Percentiles rank a stretch among this genome's conserved stretches.
Evolutionary conservation across 2,329 filamentous ascomycete genomes (phyloP).

Genomic region (Fusarium coffeatum): DNA sequence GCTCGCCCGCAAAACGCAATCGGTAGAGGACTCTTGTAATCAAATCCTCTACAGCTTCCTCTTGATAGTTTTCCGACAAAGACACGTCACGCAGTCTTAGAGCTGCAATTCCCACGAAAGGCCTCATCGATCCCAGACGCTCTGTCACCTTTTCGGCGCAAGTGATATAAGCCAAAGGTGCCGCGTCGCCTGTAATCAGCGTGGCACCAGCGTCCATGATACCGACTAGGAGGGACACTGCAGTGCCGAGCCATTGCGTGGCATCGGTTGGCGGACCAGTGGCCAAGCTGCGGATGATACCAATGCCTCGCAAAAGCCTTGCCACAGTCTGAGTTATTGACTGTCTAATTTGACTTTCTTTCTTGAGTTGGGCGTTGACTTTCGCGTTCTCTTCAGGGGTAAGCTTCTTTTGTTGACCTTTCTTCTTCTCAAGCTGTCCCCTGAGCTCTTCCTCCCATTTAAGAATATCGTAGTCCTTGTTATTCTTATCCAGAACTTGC

Average conservation of each 20-base stretch:
- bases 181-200: constrained; percentile 81
- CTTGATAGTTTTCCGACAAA: constrained; percentile 76
- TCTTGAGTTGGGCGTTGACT: constrained; percentile 89
- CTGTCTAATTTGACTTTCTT: constrained; percentile 82
- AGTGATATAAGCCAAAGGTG: constrained; percentile 81
- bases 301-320: constrained; percentile 82
- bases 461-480: constrained; percentile 92
- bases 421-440: constrained; percentile 89
- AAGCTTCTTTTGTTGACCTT: constrained; percentile 89
- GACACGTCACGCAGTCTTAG: constrained; percentile 82
- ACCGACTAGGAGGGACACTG: constrained; percentile 77
- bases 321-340: constrained; percentile 77
- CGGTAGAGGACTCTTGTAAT: constrained; percentile 91
- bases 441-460: constrained; percentile 98
- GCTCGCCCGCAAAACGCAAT: constrained; percentile 88
- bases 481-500: constrained; percentile 81
- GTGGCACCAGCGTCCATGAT: constrained; percentile 84
- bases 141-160: constrained; percentile 80
- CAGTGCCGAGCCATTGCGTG: constrained; percentile 86
- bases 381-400: constrained; percentile 89
- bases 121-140: constrained; percentile 79
- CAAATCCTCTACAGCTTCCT: constrained; percentile 85
- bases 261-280: constrained; percentile 90
- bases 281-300: constrained; percentile 84
- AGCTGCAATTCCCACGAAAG: constrained; percentile 89